A percentile compares a stretch with the other conserved stretches of the same genome.
Evolutionary conservation across 352 stramenopile species (phyloP).

Genomic region (Stramenopiles sp.): DNA sequence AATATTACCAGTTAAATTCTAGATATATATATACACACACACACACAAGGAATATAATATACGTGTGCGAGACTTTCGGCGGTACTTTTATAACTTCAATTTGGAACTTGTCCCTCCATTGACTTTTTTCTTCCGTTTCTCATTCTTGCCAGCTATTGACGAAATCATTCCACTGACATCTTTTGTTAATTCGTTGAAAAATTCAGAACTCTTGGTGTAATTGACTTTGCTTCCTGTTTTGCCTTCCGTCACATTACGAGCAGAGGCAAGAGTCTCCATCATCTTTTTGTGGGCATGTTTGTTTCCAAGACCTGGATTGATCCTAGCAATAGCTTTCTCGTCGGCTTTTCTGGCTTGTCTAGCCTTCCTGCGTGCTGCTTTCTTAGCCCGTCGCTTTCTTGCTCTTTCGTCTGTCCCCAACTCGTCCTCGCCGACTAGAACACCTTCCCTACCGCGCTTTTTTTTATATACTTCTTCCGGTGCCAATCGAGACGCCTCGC

Average conservation of each 20-base stretch:
- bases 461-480: neutral
- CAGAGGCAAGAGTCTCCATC: slow-evolving; percentile 45
- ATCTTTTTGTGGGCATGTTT: slow-evolving; percentile 82
- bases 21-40: no score
- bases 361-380: neutral
- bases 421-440: neutral
- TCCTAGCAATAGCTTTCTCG: slow-evolving; percentile 70
- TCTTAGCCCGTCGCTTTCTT: neutral
- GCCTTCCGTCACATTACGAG: slow-evolving; percentile 56
- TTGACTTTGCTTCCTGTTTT: slow-evolving; percentile 52
- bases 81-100: no score
- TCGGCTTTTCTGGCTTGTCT: slow-evolving; percentile 31
- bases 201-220: slow-evolving; percentile 63
- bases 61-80: no score
- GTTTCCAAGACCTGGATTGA: slow-evolving; percentile 79
- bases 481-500: neutral
- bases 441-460: neutral
- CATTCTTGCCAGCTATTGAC: no score
- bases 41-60: no score
- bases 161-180: slow-evolving; percentile 21
- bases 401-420: neutral
- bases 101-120: no score
- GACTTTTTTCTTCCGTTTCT: no score
- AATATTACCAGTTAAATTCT: no score
- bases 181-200: slow-evolving; percentile 47